These are phyloP conservation scores for Solanum chacoense DNA, from an alignment of 305 asterid species.

Conservation along the genomic window DNA sequence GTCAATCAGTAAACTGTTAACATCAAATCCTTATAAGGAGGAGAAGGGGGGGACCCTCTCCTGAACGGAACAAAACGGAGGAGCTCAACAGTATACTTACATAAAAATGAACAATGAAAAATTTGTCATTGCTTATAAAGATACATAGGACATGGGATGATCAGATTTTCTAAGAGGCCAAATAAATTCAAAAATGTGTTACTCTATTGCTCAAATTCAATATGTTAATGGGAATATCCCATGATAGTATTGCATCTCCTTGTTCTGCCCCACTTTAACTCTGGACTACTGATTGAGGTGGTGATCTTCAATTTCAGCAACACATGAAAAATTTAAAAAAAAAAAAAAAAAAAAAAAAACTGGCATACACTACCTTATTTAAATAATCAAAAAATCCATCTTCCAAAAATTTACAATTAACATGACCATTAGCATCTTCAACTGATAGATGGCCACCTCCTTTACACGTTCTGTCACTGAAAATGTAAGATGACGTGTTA, in stretches of 20 bases:
- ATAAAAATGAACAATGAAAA: neutral
- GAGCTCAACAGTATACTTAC: neutral
- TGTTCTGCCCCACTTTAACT: neutral
- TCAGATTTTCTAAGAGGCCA: neutral
- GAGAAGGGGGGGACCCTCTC: neutral
- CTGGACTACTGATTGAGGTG: neutral
- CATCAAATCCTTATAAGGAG: neutral
- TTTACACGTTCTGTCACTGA: slow-evolving; percentile 28
- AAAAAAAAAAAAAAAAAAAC: neutral
- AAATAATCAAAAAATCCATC: slow-evolving; percentile 76
- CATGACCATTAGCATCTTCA: slow-evolving; percentile 58
- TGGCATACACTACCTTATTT: slow-evolving; percentile 46
- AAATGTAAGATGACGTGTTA: slow-evolving; percentile 10
- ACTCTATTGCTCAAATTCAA: neutral
- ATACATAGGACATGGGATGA: neutral
- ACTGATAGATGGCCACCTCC: slow-evolving; percentile 61
- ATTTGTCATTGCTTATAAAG: neutral
- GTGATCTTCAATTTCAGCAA: neutral
- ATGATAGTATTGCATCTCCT: neutral
- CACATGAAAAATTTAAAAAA: neutral
- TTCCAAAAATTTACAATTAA: slow-evolving; percentile 28
- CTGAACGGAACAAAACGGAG: neutral
- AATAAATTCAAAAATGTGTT: neutral
- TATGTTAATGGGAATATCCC: neutral
- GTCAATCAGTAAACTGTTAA: neutral